A percentile compares a stretch with the other conserved stretches of the same genome.
These are phyloP conservation scores for Dichomitus squalens DNA, from an alignment of 1,284 basidiomycete genomes.

Conservation along the genomic window DNA sequence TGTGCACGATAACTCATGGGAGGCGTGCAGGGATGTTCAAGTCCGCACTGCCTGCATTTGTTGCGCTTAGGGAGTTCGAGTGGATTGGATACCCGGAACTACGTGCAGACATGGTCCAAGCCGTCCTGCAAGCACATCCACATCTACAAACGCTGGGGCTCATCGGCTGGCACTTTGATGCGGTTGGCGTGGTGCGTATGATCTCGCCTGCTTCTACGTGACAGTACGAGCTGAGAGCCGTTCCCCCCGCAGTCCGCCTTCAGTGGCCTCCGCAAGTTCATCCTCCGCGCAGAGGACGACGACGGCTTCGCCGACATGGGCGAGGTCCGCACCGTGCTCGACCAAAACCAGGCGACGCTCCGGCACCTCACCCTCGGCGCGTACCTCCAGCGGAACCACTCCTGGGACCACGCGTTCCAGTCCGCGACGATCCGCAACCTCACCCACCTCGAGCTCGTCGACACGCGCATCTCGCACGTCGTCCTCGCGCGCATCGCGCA, in stretches of 20 bases:
- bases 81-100: slow-evolving; percentile 75
- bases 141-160: slow-evolving; percentile 57
- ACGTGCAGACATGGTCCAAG: slow-evolving; percentile 60
- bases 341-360: slow-evolving; percentile 58
- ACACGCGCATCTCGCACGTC: slow-evolving; percentile 62
- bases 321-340: slow-evolving; percentile 64
- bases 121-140: slow-evolving; percentile 52
- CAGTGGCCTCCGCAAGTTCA: slow-evolving; percentile 59
- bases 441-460: slow-evolving; percentile 67
- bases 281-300: slow-evolving; percentile 67
- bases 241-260: slow-evolving; percentile 44
- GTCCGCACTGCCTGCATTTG: slow-evolving; percentile 61
- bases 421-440: slow-evolving; percentile 62
- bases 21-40: slow-evolving; percentile 52
- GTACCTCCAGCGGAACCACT: slow-evolving; percentile 61
- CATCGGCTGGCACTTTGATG: slow-evolving; percentile 71
- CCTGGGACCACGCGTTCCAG: slow-evolving; percentile 66
- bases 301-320: slow-evolving; percentile 68
- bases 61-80: slow-evolving; percentile 60
- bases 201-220: no score
- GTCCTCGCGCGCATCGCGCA: slow-evolving; percentile 64
- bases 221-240: background rate
- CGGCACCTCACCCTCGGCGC: slow-evolving; percentile 64
- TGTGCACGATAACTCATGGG: background rate
- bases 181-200: slow-evolving; percentile 49